A percentile compares a stretch with the other conserved stretches of the same genome.
Conservation (phyloP, 176 grass and related monocot species). For the Oropetium thomaeum region DNA sequence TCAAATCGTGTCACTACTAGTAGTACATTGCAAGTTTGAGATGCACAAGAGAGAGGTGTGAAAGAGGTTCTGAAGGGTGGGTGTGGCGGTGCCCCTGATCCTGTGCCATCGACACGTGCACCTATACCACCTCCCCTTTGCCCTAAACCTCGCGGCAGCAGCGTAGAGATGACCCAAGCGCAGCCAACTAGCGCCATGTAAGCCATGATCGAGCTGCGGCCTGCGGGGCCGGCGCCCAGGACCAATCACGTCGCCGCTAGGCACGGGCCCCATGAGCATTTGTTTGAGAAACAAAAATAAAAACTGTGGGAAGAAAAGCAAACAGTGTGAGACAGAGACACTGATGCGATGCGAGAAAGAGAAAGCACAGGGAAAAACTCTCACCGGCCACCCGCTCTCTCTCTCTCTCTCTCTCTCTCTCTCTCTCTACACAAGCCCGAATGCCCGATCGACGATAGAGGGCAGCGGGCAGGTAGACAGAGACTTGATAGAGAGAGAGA, state of each 20-base stretch:
- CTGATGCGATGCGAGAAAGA: not conserved
- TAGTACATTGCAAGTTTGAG: too few relatives aligned
- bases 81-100: too few relatives aligned
- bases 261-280: too few relatives aligned
- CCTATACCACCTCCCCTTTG: not conserved
- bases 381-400: not conserved
- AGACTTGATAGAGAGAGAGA: not conserved
- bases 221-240: too few relatives aligned
- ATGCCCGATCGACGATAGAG: not conserved
- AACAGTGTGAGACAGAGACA: not conserved
- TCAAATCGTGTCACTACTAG: too few relatives aligned
- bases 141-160: not conserved
- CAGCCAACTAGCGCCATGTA: not conserved
- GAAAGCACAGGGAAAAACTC: not conserved
- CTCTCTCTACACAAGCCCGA: not conserved
- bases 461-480: not conserved
- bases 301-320: not conserved
- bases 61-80: too few relatives aligned
- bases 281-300: too few relatives aligned
- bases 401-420: not conserved
- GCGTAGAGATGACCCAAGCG: not conserved
- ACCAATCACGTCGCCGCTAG: slow-evolving; percentile 29
- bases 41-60: too few relatives aligned
- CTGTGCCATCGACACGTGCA: slow-evolving; percentile 7
- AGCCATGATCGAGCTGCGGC: too few relatives aligned